These are phyloP conservation scores for Penicillium crystallinum DNA, from an alignment of 495 filamentous ascomycete species.

Conservation along the genomic window DNA sequence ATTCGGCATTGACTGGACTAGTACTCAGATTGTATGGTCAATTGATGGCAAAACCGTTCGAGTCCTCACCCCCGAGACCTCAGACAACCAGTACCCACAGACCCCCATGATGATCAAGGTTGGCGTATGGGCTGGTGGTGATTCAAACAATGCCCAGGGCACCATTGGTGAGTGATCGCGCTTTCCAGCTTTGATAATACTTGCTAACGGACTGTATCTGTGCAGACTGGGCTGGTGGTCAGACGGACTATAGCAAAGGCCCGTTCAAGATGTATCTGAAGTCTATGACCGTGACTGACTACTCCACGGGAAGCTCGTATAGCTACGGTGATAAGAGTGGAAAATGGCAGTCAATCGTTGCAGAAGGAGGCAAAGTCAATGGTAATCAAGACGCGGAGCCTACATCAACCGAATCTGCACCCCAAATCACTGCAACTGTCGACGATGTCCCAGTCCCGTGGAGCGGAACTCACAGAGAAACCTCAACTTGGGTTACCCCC, in stretches of 20 bases:
- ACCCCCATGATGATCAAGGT: slow-evolving; percentile 81
- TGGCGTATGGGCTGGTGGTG: slow-evolving; percentile 85
- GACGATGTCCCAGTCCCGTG: slow-evolving; percentile 55
- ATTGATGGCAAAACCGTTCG: slow-evolving; percentile 67
- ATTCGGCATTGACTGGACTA: slow-evolving; percentile 81
- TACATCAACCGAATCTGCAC: slow-evolving; percentile 38
- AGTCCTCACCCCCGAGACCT: slow-evolving; percentile 58
- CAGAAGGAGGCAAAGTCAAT: slow-evolving; percentile 66
- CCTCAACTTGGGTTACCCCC: slow-evolving; percentile 44
- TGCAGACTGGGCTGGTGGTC: slow-evolving; percentile 76
- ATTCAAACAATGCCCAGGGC: slow-evolving; percentile 52
- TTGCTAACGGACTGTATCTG: slow-evolving; percentile 14
- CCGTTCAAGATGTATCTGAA: slow-evolving; percentile 85
- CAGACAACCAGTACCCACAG: slow-evolving; percentile 71
- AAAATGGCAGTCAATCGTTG: slow-evolving; percentile 71
- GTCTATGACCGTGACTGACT: slow-evolving; percentile 73
- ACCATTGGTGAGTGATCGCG: slow-evolving; percentile 58
- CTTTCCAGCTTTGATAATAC: too few species aligned
- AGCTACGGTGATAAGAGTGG: slow-evolving; percentile 71
- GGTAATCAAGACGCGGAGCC: slow-evolving; percentile 39
- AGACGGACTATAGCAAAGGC: slow-evolving; percentile 69
- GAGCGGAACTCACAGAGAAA: slow-evolving; percentile 58
- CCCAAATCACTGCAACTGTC: slow-evolving; percentile 51
- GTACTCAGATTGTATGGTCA: slow-evolving; percentile 62
- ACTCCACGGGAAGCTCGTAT: slow-evolving; percentile 83